Percentiles rank a stretch among this genome's conserved stretches.
Conservation (phyloP, 495 filamentous ascomycete genomes). For the Penicillium macrosclerotiorum region DNA sequence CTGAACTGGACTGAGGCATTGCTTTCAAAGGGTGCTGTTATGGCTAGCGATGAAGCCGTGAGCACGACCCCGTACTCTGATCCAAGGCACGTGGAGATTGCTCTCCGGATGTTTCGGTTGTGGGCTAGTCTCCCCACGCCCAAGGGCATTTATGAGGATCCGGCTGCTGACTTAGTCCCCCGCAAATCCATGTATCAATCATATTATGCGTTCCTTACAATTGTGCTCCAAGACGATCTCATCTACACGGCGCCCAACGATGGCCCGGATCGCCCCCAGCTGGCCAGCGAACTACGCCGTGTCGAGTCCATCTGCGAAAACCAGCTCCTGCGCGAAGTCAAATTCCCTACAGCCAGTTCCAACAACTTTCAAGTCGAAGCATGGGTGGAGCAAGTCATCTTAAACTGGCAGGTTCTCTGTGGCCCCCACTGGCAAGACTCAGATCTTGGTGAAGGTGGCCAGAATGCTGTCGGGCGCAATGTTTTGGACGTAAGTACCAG, state of each 20-base stretch:
- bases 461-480: constrained; percentile 64
- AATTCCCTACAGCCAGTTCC: constrained; percentile 80
- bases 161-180: constrained; percentile 18
- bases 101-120: constrained; percentile 36
- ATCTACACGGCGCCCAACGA: constrained; percentile 30
- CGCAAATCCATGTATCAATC: constrained; percentile 62
- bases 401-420: constrained; percentile 80
- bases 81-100: constrained; percentile 31
- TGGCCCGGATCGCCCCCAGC: constrained; percentile 56
- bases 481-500: constrained; percentile 67
- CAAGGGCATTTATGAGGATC: too few species aligned
- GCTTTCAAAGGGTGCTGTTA: constrained; percentile 66
- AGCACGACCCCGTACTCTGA: constrained; percentile 28
- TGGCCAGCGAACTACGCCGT: constrained; percentile 68
- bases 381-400: constrained; percentile 76
- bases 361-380: constrained; percentile 70
- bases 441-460: constrained; percentile 76
- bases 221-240: constrained; percentile 42
- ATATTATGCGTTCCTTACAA: constrained; percentile 74
- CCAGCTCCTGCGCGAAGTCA: constrained; percentile 67
- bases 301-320: constrained; percentile 72
- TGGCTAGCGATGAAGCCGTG: constrained; percentile 56
- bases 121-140: constrained; percentile 43
- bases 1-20: constrained; percentile 76
- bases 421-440: constrained; percentile 70